Base-by-base conservation (phyloP, 306 rosid genomes). In the Abrus pulchellus region DNA sequence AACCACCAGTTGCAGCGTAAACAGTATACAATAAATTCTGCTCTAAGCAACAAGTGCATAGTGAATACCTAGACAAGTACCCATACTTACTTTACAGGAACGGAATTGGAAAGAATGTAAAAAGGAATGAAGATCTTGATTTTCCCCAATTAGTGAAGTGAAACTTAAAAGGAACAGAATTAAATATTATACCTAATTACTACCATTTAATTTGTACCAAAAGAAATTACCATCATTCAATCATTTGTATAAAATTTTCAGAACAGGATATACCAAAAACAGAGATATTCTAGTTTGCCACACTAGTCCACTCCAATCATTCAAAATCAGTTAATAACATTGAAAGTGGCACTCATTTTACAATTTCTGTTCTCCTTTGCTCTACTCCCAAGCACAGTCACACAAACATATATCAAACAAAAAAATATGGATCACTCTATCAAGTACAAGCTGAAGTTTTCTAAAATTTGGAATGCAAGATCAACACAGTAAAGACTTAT, bases 31-130 rank as follows among this genome's bases (percentile, higher is more conserved):
- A 14, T 27, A 12, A 47, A 44, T 36, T 74, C 52, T 11, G 68
- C 56, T 52, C 60, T 36, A 83, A 6, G 72, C 40, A 68, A 53
- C 64, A 28, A 34, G 59, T 62, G 66, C 76, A 62, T 68, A 20
- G 20, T 20, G 20, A 20, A 20, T 20, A 20, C 20, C 20, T 20
- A 20, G 20, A 20, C 20, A 34, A 67, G 43, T 33, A 64, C 45
- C 64, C 5, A 38, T 33, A 60, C 44, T 47, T 11, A 11, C n/a
- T n/a, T n/a, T n/a, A 14, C 43, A 34, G 48, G 48, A 68, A 64
- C 10, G 50, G 3, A 54, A 50, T 62, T 68, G 52, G 47, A n/a
- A 72, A 40, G 74, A 62, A 32, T 69, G 48, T 11, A 30, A 76
- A 50, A 14, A 62, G 59, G 34, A 50, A 72, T 72, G 49, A 30